Evolutionary conservation across 768 basidiomycete species (phyloP).

Genomic region (Coprinopsis cinerea): DNA sequence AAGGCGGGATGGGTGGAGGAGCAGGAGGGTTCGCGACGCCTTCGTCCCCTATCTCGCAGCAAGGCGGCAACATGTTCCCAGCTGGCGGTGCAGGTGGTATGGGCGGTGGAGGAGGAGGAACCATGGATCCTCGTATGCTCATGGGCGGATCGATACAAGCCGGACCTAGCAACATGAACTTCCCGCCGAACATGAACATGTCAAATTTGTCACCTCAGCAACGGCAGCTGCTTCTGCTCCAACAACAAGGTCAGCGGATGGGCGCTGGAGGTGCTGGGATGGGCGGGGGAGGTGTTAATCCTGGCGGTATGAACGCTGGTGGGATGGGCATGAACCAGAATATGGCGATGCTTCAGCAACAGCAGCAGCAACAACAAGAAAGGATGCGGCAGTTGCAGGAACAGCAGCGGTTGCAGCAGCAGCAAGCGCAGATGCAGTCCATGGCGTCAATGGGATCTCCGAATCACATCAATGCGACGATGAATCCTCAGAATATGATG

Average conservation of each 20-base stretch:
- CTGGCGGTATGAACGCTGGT: too few relatives aligned
- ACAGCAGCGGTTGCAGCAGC: constrained; percentile 24
- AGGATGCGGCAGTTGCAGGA: constrained; percentile 11
- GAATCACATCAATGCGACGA: constrained; percentile 12
- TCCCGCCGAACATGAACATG: constrained; percentile 8
- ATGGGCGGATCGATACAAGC: constrained; percentile 6
- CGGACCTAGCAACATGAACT: constrained; percentile 4
- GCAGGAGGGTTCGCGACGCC: not conserved
- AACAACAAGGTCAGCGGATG: constrained; percentile 8
- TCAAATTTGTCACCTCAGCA: constrained; percentile 5
- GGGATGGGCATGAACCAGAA: constrained; percentile 24
- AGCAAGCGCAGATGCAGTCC: constrained; percentile 28
- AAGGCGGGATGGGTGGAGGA: not conserved
- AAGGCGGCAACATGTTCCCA: not conserved
- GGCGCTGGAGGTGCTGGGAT: not conserved
- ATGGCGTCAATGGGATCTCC: constrained; percentile 32
- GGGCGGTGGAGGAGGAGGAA: not conserved
- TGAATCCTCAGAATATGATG: constrained; percentile 17
- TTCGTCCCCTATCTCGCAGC: not conserved
- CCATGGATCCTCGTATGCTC: constrained; percentile 8
- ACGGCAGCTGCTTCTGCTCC: constrained; percentile 4
- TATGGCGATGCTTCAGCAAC: constrained; percentile 18
- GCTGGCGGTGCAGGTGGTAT: constrained; percentile 7
- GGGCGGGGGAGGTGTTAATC: constrained; percentile 1
- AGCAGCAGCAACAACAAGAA: constrained; percentile 11